Base-by-base conservation (phyloP, 1,139 yeast genomes). In the Nakaseomyces glabratus region DNA sequence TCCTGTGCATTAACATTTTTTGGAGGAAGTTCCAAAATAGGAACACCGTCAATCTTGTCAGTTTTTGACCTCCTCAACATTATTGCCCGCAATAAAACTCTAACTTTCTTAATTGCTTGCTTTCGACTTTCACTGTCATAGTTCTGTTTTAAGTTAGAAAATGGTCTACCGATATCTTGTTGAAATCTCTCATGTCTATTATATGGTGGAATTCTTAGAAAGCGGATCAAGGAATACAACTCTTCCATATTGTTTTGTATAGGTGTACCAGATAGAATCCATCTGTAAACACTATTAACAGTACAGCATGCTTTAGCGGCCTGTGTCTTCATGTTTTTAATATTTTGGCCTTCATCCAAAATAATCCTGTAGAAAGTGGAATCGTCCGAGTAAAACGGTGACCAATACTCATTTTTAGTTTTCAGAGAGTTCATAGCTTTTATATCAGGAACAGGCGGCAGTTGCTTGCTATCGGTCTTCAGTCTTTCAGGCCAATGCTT, bases 181-280 rank as follows among this genome's bases (percentile, higher is more conserved):
- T 68, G 66, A 54, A 86, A 88, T 34, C 61, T 65, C 10, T 48
- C 49, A 46, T 76, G 82, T 52, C 76, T 65, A 47, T 69, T 63
- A 48, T 80, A 81, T 0, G 93, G 93, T 38, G 69, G 66, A 29
- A 85, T 77, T 34, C 70, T 63, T 39, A 90, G 61, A 52, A 86
- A 90, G 43, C 88, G 59, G 19, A 90, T 55, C 30, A 86, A 60
- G 2, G 96, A 86, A 52, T 67, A 84, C 25, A 93, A 61, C 49
- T 90, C 99, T 28, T 73, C 81, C 39, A 88, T 71, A 35, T 66
- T 71, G 49, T 90, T 90, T 59, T 93, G 97, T 65, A 93, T 79
- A 0, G 98, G 98, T 0, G 99, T 90, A 47, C 98, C 99, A 4
- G 93, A 76, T 28, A 90, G 63, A 49, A 95, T 82, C 75, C 94